phyloP scores from a whole-genome alignment of 208 protist species.

The Trypanosoma lewisi region DNA sequence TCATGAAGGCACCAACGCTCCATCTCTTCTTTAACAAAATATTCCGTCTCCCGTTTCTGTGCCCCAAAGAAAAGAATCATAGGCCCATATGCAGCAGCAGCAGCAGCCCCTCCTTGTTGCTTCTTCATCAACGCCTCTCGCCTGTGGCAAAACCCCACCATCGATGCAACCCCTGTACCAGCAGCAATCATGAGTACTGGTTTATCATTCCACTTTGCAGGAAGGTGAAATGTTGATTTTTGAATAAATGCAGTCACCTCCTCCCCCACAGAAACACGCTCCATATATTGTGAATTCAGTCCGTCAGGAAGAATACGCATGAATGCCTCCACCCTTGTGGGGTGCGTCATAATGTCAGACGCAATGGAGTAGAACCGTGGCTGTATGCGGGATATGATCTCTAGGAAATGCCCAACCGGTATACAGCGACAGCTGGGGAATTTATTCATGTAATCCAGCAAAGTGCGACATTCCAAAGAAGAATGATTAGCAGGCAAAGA shows the following conservation, averaged over 20 bases:
- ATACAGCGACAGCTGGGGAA: conserved; percentile 72
- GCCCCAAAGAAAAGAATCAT: conserved; percentile 75
- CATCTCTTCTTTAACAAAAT: conserved; percentile 61
- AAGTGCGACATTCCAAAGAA: conserved; percentile 29
- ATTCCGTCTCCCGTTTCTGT: conserved; percentile 43
- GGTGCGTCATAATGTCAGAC: conserved; percentile 76
- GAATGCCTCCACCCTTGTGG: conserved; percentile 64
- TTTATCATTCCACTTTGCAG: conserved; percentile 33
- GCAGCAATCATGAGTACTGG: conserved; percentile 92
- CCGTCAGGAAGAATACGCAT: conserved; percentile 83
- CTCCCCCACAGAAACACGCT: conserved; percentile 24
- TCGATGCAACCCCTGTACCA: conserved; percentile 88
- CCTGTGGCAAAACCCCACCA: conserved; percentile 78
- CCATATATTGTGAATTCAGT: conserved; percentile 79
- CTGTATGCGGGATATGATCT: conserved; percentile 90
- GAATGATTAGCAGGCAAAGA: not conserved
- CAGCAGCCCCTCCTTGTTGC: too few species aligned
- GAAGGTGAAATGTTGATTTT: conserved; percentile 83
- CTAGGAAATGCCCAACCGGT: conserved; percentile 68
- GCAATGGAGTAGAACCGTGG: conserved; percentile 97
- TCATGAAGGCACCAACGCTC: conserved; percentile 45
- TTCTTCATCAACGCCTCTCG: conserved; percentile 58
- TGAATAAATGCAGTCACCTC: conserved; percentile 83
- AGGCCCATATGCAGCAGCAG: conserved; percentile 28
- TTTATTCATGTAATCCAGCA: conserved; percentile 70